Evolutionary conservation across 2,329 filamentous ascomycete genomes (phyloP), one percentile per base, ranked within the genome.

Genomic region (Macrophomina phaseolina): DNA sequence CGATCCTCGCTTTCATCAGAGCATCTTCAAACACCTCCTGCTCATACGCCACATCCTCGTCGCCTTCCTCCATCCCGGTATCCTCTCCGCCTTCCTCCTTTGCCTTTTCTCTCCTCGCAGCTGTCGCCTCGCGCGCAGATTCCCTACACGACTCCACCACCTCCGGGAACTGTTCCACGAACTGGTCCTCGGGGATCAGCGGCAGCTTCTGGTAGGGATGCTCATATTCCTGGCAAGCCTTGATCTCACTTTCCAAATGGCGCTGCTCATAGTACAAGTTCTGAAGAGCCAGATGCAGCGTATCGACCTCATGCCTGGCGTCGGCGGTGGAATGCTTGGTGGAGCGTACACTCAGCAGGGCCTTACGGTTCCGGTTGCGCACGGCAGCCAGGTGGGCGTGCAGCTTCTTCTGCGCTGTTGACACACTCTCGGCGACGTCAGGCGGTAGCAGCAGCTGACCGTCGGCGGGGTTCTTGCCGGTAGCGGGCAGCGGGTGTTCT

Each of bases 221-320:
- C 93, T 97, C 92, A 73, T 96, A 97, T 62, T 90, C 91, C 76
- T 97, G 92, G 78, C 95, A 98, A 8, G 92, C 93, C 0, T 87
- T 84, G 68, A 99, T 98, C 80, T 99, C 95, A 58, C 92, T 92
- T 70, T 91, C 89, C 65, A 99, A 82, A 78, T 97, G 93, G 65
- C 92, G 86, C 81, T 98, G 94, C 79, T 99, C 94, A 76, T 99
- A 99, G 78, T 95, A 96, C 7, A 99, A 82, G 75, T 99, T 99
- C 80, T 98, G 94, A 65, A 99, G 85, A 75, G 97, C 92, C 45
- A 99, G 85, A 76, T 98, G 94, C 68, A 99, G 84, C 60, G 90
- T 88, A 77, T 99, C 95, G 70, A 98, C 93, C 79, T 97, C 93
- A 73, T 94, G 91, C 58, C 94, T 89, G 58, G 91, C 91, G 78